These are phyloP conservation scores for Boletus pseudo-olivaceus DNA, from an alignment of 768 basidiomycete species.

Conservation along the genomic window DNA sequence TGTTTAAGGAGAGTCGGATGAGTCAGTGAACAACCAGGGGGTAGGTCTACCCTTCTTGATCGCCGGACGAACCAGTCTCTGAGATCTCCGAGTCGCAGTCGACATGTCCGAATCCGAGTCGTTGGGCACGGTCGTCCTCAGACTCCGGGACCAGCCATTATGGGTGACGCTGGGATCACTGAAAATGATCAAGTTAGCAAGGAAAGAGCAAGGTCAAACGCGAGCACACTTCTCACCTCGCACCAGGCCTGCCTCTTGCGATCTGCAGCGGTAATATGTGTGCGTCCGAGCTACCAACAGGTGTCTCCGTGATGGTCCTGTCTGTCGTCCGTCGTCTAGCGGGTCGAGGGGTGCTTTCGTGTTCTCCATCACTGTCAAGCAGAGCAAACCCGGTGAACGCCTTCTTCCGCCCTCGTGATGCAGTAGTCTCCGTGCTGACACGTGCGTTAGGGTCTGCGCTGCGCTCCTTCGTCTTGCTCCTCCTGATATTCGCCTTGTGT, in stretches of 20 bases:
- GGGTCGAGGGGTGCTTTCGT: slow-evolving; percentile 27
- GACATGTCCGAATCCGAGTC: slow-evolving; percentile 24
- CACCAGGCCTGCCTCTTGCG: slow-evolving; percentile 12
- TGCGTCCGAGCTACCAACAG: background rate
- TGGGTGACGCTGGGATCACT: background rate
- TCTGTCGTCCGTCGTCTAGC: background rate
- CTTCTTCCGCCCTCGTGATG: background rate
- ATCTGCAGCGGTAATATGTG: slow-evolving; percentile 15
- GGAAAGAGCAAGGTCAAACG: background rate
- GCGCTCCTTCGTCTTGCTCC: background rate
- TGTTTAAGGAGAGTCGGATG: slow-evolving; percentile 6
- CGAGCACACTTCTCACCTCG: slow-evolving; percentile 11
- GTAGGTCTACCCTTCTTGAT: background rate
- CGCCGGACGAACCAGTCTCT: slow-evolving; percentile 2
- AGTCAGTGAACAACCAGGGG: slow-evolving; percentile 14
- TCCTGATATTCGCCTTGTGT: background rate
- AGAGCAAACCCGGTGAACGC: background rate
- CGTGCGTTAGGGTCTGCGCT: background rate
- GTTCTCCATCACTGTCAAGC: slow-evolving; percentile 8
- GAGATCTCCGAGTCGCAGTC: slow-evolving; percentile 5
- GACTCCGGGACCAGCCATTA: slow-evolving; percentile 12
- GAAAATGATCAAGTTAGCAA: background rate
- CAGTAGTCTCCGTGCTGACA: background rate
- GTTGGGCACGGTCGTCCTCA: slow-evolving; percentile 1
- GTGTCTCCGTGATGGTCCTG: background rate